These are phyloP conservation scores for Buddleja alternifolia DNA, from an alignment of 257 asterid species.

Conservation along the genomic window DNA sequence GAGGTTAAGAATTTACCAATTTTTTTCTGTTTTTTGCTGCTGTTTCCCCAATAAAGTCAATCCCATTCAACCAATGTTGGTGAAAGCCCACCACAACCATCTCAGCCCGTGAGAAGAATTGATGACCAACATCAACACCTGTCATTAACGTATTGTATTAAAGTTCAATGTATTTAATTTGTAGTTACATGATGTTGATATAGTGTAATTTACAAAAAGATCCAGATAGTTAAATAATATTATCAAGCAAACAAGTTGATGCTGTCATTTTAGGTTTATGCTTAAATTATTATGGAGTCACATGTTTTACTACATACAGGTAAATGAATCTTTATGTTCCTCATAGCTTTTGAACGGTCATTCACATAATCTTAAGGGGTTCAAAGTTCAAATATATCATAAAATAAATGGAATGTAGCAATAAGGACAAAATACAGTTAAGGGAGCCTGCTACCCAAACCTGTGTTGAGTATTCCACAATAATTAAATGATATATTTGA, in stretches of 20 bases:
- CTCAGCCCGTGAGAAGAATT: conserved; percentile 87
- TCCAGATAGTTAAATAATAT: not conserved
- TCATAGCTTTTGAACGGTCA: not conserved
- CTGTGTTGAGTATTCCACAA: no score
- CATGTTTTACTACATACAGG: not conserved
- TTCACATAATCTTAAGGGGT: not conserved
- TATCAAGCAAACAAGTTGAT: not conserved
- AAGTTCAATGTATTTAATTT: not conserved
- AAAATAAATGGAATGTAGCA: not conserved
- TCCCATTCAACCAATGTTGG: conserved; percentile 88
- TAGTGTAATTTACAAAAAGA: not conserved
- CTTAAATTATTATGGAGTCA: not conserved
- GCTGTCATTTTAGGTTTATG: not conserved
- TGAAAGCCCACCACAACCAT: conserved; percentile 89
- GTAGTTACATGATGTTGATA: not conserved
- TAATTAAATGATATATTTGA: no score
- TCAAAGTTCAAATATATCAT: not conserved
- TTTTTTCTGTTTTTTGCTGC: conserved; percentile 30
- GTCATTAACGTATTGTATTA: conserved; percentile 34
- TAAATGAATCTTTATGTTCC: not conserved
- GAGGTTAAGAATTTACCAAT: conserved; percentile 41
- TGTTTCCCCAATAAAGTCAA: conserved; percentile 61
- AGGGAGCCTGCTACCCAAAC: not conserved
- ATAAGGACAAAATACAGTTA: not conserved
- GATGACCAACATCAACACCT: conserved; percentile 94